Base-by-base conservation (phyloP, 176 grass and related monocot genomes). In the Canna indica region DNA sequence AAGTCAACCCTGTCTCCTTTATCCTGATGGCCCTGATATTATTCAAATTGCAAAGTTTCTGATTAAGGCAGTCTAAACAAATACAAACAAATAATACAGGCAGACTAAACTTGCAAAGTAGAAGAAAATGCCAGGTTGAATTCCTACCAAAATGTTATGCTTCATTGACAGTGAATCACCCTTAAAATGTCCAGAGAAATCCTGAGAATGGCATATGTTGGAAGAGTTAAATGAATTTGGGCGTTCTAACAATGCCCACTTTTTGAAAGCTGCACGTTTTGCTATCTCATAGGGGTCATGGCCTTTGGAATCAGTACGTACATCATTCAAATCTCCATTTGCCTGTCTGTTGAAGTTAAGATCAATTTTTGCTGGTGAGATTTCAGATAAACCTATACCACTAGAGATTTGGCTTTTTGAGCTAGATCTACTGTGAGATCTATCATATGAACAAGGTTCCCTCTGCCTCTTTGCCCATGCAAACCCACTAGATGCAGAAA, bases 141-240 rank as follows among this genome's bases (percentile, higher is more conserved):
- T 31, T 54, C 48, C 26, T 82, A 97, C 93, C 93, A 84, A 75
- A 69, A 76, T 83, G 64, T 76, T 82, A 67, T 74, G 84, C 35
- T 86, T 92, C 31, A 79, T 80, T 7, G 79, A 86, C 39, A 78
- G 53, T 17, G 50, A 31, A 74, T 74, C 92, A 58, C 85, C 74
- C 84, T 78, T 66, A 53, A 73, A 84, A 17, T 81, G 48, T 35
- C 79, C 76, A 0, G 88, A 79, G 34, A 87, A 87, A 47, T 91
- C 76, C 79, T 87, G 88, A 39, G 78, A 87, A 77, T 82, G 81
- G 68, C 69, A 85, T 29, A 76, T 80, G 73, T 87, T 82, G 2
- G 69, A 71, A 16, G 81, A 88, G 50, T 97, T 83, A 38, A 88
- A 92, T 75, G 93, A 97, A 34, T 97, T 86, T 66, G 81, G 93